Evolutionary conservation across 306 rosid species (phyloP).

Genomic region (Sphenostylis stenocarpa): DNA sequence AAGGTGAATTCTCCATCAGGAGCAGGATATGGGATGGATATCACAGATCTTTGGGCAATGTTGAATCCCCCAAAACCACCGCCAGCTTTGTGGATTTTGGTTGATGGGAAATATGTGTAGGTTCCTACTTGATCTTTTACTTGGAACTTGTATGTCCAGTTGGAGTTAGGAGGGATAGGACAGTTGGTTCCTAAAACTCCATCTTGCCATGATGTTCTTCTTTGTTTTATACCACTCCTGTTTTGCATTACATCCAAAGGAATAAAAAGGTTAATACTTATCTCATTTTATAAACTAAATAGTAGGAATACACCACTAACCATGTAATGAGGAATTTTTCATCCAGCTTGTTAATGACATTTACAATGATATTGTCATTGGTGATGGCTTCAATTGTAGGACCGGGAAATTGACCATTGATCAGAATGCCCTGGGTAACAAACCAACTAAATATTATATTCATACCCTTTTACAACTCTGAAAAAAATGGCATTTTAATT

Average conservation of each 20-base stretch:
- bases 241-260: constrained; percentile 25
- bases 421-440: constrained; percentile 67
- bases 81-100: constrained; percentile 63
- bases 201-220: constrained; percentile 82
- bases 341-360: constrained; percentile 71
- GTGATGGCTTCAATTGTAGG: constrained; percentile 76
- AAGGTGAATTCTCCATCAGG: constrained; percentile 66
- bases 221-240: constrained; percentile 82
- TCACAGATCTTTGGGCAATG: constrained; percentile 62
- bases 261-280: background rate
- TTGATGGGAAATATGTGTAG: constrained; percentile 70
- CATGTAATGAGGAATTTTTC: constrained; percentile 88
- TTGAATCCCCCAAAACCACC: constrained; percentile 84
- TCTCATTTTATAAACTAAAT: background rate
- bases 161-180: constrained; percentile 79
- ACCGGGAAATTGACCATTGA: constrained; percentile 91
- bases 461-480: background rate
- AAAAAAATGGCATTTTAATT: background rate
- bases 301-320: constrained; percentile 38
- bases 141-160: constrained; percentile 87
- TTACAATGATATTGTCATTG: constrained; percentile 67
- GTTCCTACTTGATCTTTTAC: constrained; percentile 86
- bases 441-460: background rate
- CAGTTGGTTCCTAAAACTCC: constrained; percentile 90
- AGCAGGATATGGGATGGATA: constrained; percentile 60